Base-by-base conservation (phyloP, 2,329 filamentous ascomycete species). In the Diplocarpon rosae region DNA sequence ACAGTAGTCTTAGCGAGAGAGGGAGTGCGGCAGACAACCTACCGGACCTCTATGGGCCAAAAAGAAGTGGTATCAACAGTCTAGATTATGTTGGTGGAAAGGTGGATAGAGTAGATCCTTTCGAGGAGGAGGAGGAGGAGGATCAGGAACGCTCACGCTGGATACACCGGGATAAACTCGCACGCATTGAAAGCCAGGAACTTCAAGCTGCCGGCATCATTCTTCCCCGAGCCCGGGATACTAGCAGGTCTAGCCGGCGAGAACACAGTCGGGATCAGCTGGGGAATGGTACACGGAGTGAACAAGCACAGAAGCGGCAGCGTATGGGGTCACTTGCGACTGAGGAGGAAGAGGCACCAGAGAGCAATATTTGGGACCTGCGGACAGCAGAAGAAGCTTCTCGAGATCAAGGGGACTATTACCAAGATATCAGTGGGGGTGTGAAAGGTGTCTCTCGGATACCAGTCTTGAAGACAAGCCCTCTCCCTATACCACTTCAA, bases 81-180 rank as follows among this genome's bases (percentile, higher is more conserved):
- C 49, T 57, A 34, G 59, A 61, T 43, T 54, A 49, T 46, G 54
- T 49, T 14, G 55, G 56, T 15, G 45, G 45, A 38, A 59, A 55
- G 42, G 42, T 34, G 15, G 33, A 37, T n/a, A 51, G 44, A 29
- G 51, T 44, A 12, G 53, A 51, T 6, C 14, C 43, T 33, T 60
- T 57, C 28, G 57, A 58, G 37, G 60, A 65, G 17, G 56, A 62
- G 32, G 57, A 58, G 37, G 60, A 65, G 17, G 56, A 62, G 32
- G 66, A 70, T 29, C 65, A 69, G 29, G 79, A 83, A 49, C 71
- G 77, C 49, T 83, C 79, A 28, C 82, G 85, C 62, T 92, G 85
- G 85, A 90, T 92, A 56, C 85, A 92, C 59, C 71, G 85, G 45
- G 85, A 92, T 65, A 90, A 90, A 65, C 66, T 92, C 49, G 85